Evolutionary conservation across 768 basidiomycete genomes (phyloP), one percentile per base, ranked within the genome.

Genomic region (Termitomyces sp.): DNA sequence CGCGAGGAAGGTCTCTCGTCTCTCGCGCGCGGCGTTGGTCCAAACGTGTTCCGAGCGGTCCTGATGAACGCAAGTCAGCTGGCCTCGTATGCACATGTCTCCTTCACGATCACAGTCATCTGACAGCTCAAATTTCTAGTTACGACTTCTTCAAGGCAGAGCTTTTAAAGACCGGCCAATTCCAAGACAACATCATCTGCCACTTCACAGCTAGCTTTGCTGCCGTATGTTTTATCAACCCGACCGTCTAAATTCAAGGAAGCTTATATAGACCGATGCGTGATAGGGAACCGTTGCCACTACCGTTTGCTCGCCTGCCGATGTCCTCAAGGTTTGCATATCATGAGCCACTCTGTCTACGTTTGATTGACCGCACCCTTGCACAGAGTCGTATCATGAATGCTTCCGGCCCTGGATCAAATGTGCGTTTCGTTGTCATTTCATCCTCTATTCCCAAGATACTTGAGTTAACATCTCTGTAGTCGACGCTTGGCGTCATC

Each of bases 81-180:
- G 31, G 94, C 92, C 1, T 93, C 92, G 86, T 92, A 71, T 71
- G 90, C 79, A 5, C 37, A 20, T 46, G 38, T 36, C 36, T 42
- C 17, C 49, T 37, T 40, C 29, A 17, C 25, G 47, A 52, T 51
- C 5, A 60, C 6, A 29, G 10, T 51, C 36, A 25, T 11, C 49
- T 60, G 20, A 46, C 65, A 29, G 20, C 14, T 53, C 34, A 5
- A n/a, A 11, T 59, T 29, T 34, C 54, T 25, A 92, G 89, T 11
- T 96, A 96, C 69, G 94, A 96, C 72, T 93, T 91, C 72, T 94
- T 94, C 84, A 96, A 96, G 73, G 80, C 87, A 3, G 87, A 92
- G 68, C 77, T 96, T 5, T 73, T 95, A 53, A 86, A 87, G 72
- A 86, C 85, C 3, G 65, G 72, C 7, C 86, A 89, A 69, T 89